These are phyloP conservation scores for Colletotrichum australisinense DNA, from an alignment of 2,329 filamentous ascomycete genomes.

Conservation along the genomic window DNA sequence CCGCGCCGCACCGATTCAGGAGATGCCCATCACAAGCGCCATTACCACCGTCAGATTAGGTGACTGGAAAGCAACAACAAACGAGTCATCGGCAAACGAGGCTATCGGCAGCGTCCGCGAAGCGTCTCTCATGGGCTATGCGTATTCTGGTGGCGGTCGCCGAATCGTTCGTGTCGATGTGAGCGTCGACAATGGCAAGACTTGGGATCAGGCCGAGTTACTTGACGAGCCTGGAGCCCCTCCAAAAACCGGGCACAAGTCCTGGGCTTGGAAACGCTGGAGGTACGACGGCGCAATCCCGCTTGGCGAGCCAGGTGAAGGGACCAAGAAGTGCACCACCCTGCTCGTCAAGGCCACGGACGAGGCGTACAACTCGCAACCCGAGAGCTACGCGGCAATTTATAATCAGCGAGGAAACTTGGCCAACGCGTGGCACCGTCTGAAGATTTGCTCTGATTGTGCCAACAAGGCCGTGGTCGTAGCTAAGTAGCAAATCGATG, in stretches of 20 bases:
- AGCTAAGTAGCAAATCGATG: background rate
- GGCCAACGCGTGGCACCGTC: constrained; percentile 75
- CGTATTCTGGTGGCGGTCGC: constrained; percentile 75
- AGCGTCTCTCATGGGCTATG: constrained; percentile 69
- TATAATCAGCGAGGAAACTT: constrained; percentile 75
- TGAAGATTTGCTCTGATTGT: constrained; percentile 53
- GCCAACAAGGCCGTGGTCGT: constrained; percentile 22
- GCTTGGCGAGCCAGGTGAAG: constrained; percentile 38
- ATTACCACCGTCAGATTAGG: constrained; percentile 65
- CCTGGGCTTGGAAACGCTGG: constrained; percentile 76
- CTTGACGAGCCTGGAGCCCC: constrained; percentile 58
- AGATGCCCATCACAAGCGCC: constrained; percentile 75
- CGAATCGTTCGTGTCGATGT: constrained; percentile 76
- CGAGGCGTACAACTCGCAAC: constrained; percentile 74
- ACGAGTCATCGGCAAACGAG: background rate
- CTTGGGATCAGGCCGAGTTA: constrained; percentile 73
- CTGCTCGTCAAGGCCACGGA: constrained; percentile 75
- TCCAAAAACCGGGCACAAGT: constrained; percentile 52
- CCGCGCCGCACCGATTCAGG: constrained; percentile 72
- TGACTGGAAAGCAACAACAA: constrained; percentile 42
- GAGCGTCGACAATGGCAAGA: constrained; percentile 70
- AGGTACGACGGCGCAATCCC: constrained; percentile 63
- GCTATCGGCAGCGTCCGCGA: constrained; percentile 8
- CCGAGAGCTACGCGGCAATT: constrained; percentile 68
- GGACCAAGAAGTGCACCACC: constrained; percentile 55